Conservation (phyloP, 1,284 basidiomycete genomes). For the Bondarzewia mesenterica region DNA sequence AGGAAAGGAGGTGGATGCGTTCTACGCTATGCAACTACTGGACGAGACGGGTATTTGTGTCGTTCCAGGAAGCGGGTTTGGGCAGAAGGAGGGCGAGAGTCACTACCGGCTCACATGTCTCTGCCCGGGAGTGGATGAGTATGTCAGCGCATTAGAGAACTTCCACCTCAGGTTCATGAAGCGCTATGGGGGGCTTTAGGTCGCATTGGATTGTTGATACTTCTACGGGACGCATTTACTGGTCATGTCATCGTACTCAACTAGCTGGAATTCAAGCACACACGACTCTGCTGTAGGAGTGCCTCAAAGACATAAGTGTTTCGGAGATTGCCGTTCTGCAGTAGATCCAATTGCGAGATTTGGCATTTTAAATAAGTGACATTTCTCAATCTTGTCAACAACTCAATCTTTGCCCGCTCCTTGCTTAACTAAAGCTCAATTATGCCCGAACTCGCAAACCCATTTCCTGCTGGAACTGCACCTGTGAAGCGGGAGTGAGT, state of each 20-base stretch:
- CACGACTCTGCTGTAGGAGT: no score
- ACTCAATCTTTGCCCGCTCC: no score
- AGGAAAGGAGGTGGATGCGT: slow-evolving; percentile 79
- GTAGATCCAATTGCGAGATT: no score
- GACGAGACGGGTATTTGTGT: slow-evolving; percentile 91
- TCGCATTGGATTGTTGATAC: neutral
- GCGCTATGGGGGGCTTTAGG: slow-evolving; percentile 40
- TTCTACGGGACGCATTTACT: neutral
- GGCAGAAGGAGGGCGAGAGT: slow-evolving; percentile 80
- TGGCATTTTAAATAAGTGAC: no score
- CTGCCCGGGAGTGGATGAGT: slow-evolving; percentile 87
- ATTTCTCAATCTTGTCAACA: no score
- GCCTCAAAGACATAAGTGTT: no score
- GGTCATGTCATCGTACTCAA: no score
- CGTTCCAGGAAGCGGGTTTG: slow-evolving; percentile 88
- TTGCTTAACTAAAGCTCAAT: no score
- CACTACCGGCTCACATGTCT: slow-evolving; percentile 87
- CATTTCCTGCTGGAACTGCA: no score
- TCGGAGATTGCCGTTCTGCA: no score
- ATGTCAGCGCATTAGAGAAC: slow-evolving; percentile 74
- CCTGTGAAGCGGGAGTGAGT: no score
- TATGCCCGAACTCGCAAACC: no score
- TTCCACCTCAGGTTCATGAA: slow-evolving; percentile 78
- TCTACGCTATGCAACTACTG: slow-evolving; percentile 79
- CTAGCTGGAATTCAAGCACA: neutral